Base-by-base conservation (phyloP, 2,329 filamentous ascomycete species). In the Fusarium tricinctum region DNA sequence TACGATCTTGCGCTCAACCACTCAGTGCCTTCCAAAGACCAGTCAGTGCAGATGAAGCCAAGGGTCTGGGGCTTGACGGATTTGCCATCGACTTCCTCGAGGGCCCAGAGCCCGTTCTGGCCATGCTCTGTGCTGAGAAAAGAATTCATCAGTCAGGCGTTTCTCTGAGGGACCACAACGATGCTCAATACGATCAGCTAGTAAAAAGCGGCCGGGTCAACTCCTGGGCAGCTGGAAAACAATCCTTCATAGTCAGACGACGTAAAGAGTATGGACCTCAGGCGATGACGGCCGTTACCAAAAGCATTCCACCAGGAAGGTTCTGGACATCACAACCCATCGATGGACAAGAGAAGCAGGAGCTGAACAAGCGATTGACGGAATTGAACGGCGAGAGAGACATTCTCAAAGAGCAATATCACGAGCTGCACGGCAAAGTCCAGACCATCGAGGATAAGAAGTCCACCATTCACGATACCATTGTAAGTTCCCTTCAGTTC, bases 91-190 rank as follows among this genome's bases (percentile, higher is more conserved):
- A 98, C 74, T 92, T 87, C 60, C 76, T 99, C 8, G 85, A 90
- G 33, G 96, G 95, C 0, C 97, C 97, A 0, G 89, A 91, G 2
- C 86, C 92, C 3, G 92, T 99, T 2, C 81, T 98, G 33, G 91
- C 93, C 8, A 96, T 97, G 91, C 86, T 99, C 22, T 97, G 94
- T 78, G 86, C 89, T 14, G 90, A 92, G 70, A 88, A 86, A 59
- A 85, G 82, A 53, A 78, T 97, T 8, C 89, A 97, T 72, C 81
- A 83, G 26, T 90, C 90, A 8, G 93, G 88, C 1, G 85, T 95
- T 44, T 83, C 87, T 17, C 81, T 89, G 15, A 78, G 77, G 7
- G 88, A 92, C 12, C 88, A 94, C 33, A 86, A 78, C 4, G 86
- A 92, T 32, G 83, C 86, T 39, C 89, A 93, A 70, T 93, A 90